Evolutionary conservation across 495 filamentous ascomycete genomes (phyloP), one percentile per base, ranked within the genome.

Genomic region (Diplogelasinospora grovesii): DNA sequence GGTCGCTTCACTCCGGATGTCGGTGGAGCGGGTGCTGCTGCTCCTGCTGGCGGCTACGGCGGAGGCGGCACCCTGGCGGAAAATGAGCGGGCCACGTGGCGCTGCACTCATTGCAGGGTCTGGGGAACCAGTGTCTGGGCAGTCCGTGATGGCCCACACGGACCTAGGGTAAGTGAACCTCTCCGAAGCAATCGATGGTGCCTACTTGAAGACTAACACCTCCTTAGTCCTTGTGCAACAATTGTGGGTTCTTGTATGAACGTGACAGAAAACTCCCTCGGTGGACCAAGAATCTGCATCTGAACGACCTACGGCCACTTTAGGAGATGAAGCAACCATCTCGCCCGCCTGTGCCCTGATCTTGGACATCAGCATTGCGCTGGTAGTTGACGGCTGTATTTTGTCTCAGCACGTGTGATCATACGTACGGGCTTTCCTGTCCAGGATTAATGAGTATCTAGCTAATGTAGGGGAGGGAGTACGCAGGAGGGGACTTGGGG

Each of bases 41-140:
- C 78, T 22, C 75, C 73, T 47, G 80, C 69, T 27, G 53, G 51
- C 10, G 80, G 79, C 13, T 79, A 81, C 36, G 82, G 73, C 5
- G 71, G 71, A 3, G 77, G 80, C 16, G 82, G 84, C 19, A 79
- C 79, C 13, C 65, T 94, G 39, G 74, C 73, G 5, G 89, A 95
- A 18, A 79, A 75, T 63, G 92, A 99, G 68, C 73, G 90, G 43
- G 66, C 74, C 44, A 81, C 71, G 36, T 99, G 92, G 92, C 75
- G 88, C 29, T 99, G 92, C 68, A 63, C 66, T n/a, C 90, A 95
- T 60, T 99, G 92, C 60, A 71, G 68, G 48, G 79, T 96, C 5
- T 86, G 86, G 77, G 92, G 93, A 22, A 81, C 81, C 22, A 81
- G 86, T 5, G 85, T 95, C 19, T 99, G 92, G 93, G 88, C 83